These are phyloP conservation scores for Erythrobasidium hasegawianum DNA, from an alignment of 1,284 basidiomycete genomes.

Conservation along the genomic window DNA sequence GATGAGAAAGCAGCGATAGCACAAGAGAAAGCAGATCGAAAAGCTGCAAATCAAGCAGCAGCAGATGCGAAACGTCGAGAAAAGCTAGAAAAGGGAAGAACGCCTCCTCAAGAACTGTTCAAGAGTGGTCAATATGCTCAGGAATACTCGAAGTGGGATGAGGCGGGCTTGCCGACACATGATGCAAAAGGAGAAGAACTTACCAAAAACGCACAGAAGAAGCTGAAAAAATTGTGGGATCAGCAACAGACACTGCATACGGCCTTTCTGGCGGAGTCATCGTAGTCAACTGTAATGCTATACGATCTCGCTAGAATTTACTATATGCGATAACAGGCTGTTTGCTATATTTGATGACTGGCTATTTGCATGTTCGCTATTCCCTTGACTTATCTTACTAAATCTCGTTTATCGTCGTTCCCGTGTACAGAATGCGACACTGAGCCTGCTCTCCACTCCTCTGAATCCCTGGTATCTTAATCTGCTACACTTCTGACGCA, in stretches of 20 bases:
- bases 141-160: constrained; percentile 73
- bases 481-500: too few species aligned
- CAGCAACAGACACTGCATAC: constrained; percentile 61
- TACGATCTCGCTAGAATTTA: constrained; percentile 41
- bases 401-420: too few species aligned
- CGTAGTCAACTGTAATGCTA: too few species aligned
- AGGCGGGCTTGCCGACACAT: constrained; percentile 72
- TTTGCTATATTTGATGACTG: constrained; percentile 41
- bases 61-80: constrained; percentile 69
- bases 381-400: too few species aligned
- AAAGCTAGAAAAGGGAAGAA: constrained; percentile 77
- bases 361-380: constrained; percentile 33
- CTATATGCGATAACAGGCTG: constrained; percentile 39
- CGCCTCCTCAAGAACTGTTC: constrained; percentile 75
- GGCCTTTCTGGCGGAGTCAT: constrained; percentile 22
- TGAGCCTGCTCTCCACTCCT: too few species aligned
- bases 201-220: constrained; percentile 78
- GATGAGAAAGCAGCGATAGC: constrained; percentile 75
- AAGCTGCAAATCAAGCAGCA: constrained; percentile 67
- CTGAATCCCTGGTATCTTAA: too few species aligned
- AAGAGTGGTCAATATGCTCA: constrained; percentile 51
- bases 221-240: constrained; percentile 70
- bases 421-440: too few species aligned
- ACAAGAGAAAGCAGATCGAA: constrained; percentile 60
- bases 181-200: constrained; percentile 80